Percentiles rank a stretch among this genome's conserved stretches.
Conservation (phyloP, 2,329 filamentous ascomycete species). For the Scedosporium apiospermum region DNA sequence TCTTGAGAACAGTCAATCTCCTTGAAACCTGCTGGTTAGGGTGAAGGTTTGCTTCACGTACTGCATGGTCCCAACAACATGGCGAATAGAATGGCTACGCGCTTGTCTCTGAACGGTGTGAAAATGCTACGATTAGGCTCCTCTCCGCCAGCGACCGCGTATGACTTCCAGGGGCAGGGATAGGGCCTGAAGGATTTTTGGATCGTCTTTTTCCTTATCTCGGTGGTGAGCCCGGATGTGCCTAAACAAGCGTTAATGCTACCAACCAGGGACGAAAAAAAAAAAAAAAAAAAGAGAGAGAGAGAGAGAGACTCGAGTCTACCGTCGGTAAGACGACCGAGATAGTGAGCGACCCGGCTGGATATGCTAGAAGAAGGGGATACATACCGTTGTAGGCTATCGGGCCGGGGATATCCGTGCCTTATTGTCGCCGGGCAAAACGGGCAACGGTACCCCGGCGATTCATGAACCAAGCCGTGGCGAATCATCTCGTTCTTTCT, state of each 20-base stretch:
- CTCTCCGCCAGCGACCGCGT: conserved; percentile 66
- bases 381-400: conserved; percentile 83
- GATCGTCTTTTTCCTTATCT: conserved; percentile 84
- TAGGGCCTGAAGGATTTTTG: conserved; percentile 69
- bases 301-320: not conserved
- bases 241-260: conserved; percentile 31
- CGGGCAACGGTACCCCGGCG: conserved; percentile 89
- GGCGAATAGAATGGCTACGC: too few relatives aligned
- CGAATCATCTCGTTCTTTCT: conserved; percentile 66
- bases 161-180: conserved; percentile 76
- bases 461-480: conserved; percentile 82
- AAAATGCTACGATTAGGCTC: conserved; percentile 23
- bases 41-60: too few relatives aligned
- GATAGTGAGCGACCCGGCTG: too few relatives aligned
- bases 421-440: conserved; percentile 92
- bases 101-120: too few relatives aligned
- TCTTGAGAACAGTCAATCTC: too few relatives aligned
- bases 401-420: conserved; percentile 87
- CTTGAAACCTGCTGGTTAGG: too few relatives aligned
- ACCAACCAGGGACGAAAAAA: not conserved
- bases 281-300: not conserved
- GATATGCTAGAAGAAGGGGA: too few relatives aligned
- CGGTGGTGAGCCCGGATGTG: conserved; percentile 89
- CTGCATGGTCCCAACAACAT: too few relatives aligned
- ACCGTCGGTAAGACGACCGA: too few relatives aligned